A percentile compares a stretch with the other conserved stretches of the same genome.
Evolutionary conservation across 768 basidiomycete species (phyloP).

Genomic region (Naganishia randhawae): DNA sequence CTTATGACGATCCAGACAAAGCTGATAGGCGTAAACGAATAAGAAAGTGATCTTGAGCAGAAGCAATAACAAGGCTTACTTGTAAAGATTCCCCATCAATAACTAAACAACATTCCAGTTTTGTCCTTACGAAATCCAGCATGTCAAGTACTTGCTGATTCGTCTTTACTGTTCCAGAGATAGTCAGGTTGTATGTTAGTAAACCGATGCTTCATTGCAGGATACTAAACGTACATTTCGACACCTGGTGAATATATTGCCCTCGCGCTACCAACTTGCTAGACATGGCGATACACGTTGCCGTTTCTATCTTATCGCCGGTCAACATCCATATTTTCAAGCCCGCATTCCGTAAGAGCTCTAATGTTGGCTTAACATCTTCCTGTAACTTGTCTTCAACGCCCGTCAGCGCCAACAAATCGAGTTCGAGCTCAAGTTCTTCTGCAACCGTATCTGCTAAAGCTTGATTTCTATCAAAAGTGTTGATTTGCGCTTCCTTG

Average conservation of each 20-base stretch:
- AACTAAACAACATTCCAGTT: conserved; percentile 93
- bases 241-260: conserved; percentile 94
- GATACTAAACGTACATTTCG: conserved; percentile 66
- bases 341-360: conserved; percentile 87
- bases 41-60: background rate
- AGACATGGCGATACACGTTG: conserved; percentile 94
- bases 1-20: conserved; percentile 83
- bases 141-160: conserved; percentile 77
- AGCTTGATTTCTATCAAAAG: conserved; percentile 70
- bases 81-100: conserved; percentile 97
- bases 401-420: conserved; percentile 90
- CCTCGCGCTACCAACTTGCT: conserved; percentile 92
- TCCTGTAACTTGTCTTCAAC: conserved; percentile 99
- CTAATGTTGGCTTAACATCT: conserved; percentile 88
- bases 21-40: conserved; percentile 54
- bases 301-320: conserved; percentile 98
- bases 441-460: conserved; percentile 71
- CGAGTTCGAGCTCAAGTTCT: conserved; percentile 80
- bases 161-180: conserved; percentile 65
- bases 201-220: too few species aligned
- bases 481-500: conserved; percentile 71
- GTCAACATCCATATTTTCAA: conserved; percentile 99
- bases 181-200: background rate
- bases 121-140: conserved; percentile 87
- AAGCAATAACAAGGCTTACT: conserved; percentile 52